Base-by-base conservation (phyloP, 2,329 filamentous ascomycete genomes). In the Calonectria leucothoes region DNA sequence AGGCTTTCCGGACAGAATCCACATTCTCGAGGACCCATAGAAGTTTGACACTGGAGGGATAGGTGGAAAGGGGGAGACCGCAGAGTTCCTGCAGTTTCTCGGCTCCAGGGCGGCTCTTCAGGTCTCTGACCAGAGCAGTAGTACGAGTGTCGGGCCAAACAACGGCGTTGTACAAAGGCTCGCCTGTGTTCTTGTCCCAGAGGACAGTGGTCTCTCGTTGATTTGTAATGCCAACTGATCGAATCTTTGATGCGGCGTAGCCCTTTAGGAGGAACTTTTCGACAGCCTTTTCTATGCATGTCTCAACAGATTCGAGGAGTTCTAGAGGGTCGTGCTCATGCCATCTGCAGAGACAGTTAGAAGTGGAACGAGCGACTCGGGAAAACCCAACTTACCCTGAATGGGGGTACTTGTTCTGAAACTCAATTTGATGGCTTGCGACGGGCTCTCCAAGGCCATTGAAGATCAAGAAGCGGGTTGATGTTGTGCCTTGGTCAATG, bases 121-220 rank as follows among this genome's bases (percentile, higher is more conserved):
- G 87, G 79, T 96, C 93, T 72, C 94, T 92, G 33, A 97, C 95
- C 48, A 98, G 86, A 11, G 82, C 76, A 61, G 90, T 89, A 66
- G 94, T 96, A 66, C 95, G 90, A 35, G 95, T 98, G 82, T 98
- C 95, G 35, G 95, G 94, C 95, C 95, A 98, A 55, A 95, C 95
- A 74, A 98, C 93, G 71, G 95, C 95, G 81, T 96, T 95, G 86
- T 94, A 90, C 20, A 98, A 87, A 5, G 95, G 92, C 83, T 97
- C 90, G 76, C 95, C 95, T 0, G 94, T 97, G 77, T 90, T 89
- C 79, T 89, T 91, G 83, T 98, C 94, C 95, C 95, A 98, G 31
- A 95, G 92, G 1, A 98, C 88, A 2, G 93, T 94, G 1, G 95
- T 98, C 84, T 98, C 95, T 82, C 95, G 92, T 87, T 98, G 95